Conservation (phyloP, 768 basidiomycete genomes). For the Russula olivacea region DNA sequence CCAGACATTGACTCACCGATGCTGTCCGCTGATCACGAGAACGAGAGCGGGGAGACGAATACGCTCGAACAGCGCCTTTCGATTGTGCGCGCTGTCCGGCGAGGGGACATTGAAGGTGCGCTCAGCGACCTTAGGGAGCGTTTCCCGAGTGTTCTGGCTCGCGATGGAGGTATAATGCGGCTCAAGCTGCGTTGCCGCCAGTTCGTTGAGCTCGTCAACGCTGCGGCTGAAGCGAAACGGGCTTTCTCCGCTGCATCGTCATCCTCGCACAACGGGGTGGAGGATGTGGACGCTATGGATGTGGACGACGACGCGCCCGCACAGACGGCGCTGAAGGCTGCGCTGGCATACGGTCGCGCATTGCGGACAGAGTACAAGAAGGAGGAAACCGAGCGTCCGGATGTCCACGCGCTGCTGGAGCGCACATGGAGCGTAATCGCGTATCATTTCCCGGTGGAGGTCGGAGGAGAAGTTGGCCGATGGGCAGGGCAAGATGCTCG, state of each 20-base stretch:
- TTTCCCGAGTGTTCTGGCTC: slow-evolving; percentile 59
- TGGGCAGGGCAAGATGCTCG: slow-evolving; percentile 66
- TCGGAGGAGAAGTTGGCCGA: slow-evolving; percentile 57
- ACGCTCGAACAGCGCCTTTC: slow-evolving; percentile 57
- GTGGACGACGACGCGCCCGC: slow-evolving; percentile 47
- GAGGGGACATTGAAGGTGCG: slow-evolving; percentile 67
- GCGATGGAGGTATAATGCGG: slow-evolving; percentile 62
- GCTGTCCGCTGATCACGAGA: slow-evolving; percentile 31
- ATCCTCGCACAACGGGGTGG: slow-evolving; percentile 14
- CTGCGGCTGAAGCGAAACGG: slow-evolving; percentile 22
- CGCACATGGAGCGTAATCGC: slow-evolving; percentile 77
- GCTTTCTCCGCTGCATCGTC: slow-evolving; percentile 3
- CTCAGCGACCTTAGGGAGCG: slow-evolving; percentile 48
- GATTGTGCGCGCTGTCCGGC: slow-evolving; percentile 61
- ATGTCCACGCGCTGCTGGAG: slow-evolving; percentile 61
- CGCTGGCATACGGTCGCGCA: slow-evolving; percentile 68
- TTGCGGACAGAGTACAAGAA: slow-evolving; percentile 63
- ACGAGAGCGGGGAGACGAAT: slow-evolving; percentile 35
- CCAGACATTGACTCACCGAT: slow-evolving; percentile 20
- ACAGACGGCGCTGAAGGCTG: slow-evolving; percentile 54
- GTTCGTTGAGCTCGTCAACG: slow-evolving; percentile 62
- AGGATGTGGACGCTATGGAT: slow-evolving; percentile 39
- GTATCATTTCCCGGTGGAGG: slow-evolving; percentile 66
- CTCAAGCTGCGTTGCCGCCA: slow-evolving; percentile 81
- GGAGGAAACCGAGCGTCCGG: slow-evolving; percentile 46